Base-by-base conservation (phyloP, 2,329 filamentous ascomycete species). In the Mycosphaerella sp. region DNA sequence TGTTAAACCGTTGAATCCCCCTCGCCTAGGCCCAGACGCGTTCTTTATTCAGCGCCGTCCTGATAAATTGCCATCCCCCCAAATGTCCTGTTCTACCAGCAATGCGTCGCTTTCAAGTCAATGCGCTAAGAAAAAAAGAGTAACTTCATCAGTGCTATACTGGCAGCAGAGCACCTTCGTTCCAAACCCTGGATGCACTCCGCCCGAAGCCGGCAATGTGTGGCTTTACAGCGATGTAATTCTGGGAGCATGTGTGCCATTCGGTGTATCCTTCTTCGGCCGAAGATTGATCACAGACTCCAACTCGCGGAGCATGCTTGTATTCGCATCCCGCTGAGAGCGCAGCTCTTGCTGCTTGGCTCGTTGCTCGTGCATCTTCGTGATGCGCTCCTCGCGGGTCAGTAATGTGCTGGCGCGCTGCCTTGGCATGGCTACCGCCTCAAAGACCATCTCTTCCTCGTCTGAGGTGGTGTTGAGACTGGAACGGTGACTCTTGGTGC, bases 231-330 rank as follows among this genome's bases (percentile, higher is more conserved):
- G 53, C 21, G 53, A 56, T 36, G 53, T 56, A 4, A 56, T 48
- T 42, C 53, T 46, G 26, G 53, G 34, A 32, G 53, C 32, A 21
- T 45, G 36, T 38, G 38, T 31, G 23, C 57, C 57, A 49, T 59
- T 57, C 6, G 50, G 17, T 17, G 21, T 43, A 6, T 38, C 32
- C 38, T 57, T 58, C 55, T 59, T 59, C 14, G 55, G 55, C 21
- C 57, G 44, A 32, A 70, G 51, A 32, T 65, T 69, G 51, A 97
- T 95, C 56, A 98, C 83, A 58, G 88, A 92, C 74, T 96, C 89
- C 55, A 98, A 78, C 73, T 98, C 93, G 59, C 86, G 84, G 59
- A 98, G 79, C 89, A 98, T 95, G 63, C 86, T 89, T 42, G 84
- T 87, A 59, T 84, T 95, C 9, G 89, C 86, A 58, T 96, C 89